Evolutionary conservation across 257 asterid species (phyloP), one percentile per base, ranked within the genome.

Genomic region (Coffea eugenioides): DNA sequence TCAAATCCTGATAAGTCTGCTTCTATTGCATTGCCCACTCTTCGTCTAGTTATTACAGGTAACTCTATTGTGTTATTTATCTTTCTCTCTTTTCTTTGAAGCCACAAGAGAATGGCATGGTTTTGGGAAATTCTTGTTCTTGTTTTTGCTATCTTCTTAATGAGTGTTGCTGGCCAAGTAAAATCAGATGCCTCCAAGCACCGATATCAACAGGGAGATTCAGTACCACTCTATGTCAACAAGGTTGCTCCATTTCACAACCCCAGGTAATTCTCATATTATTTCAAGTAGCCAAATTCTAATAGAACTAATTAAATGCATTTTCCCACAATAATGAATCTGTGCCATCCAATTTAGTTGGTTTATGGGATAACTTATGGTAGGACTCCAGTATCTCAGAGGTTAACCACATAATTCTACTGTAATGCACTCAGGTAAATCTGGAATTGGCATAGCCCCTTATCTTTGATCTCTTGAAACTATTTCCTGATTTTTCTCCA

Each of bases 171-270:
- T 8, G 43, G 45, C 21, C 65, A 64, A 79, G 83, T 80, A 27
- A 66, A 67, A 48, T 66, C 80, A 79, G 77, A 79, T 70, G 73
- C 59, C 41, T 67, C 41, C 41, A 31, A 79, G 41, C 81, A 83
- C 74, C 46, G 59, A 3, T 83, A 79, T 76, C 71, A 75, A 69
- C n/a, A 68, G n/a, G 86, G 81, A 23, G 83, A 83, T 75, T 80
- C 72, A 27, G 73, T 83, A 51, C 83, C 81, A 43, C 54, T 83
- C 23, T 75, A 49, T 36, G 83, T 61, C 46, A 79, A 74, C 79
- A 83, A 83, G 12, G 69, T 83, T n/a, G 81, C 80, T 3, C 83
- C 86, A 36, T 83, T 57, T 39, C 69, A 39, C 36, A 79, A 75
- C 62, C 86, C 83, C 10, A 79, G 83, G 86, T 83, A 79, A 43